These are phyloP conservation scores for Terana coerulea DNA, from an alignment of 768 basidiomycete genomes.

Conservation along the genomic window DNA sequence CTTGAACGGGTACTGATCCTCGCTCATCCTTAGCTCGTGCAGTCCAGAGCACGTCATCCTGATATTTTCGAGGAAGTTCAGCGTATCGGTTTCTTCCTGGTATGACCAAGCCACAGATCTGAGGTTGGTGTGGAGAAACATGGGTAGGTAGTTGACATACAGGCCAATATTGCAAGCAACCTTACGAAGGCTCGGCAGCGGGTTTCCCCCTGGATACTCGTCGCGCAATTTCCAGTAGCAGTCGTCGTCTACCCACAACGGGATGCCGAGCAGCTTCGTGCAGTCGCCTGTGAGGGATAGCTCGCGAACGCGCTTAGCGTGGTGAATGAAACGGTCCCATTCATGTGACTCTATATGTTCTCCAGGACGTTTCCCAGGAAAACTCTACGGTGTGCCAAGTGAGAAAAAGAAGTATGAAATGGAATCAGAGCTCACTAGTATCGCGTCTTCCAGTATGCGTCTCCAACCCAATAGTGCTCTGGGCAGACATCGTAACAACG, in stretches of 20 bases:
- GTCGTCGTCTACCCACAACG: neutral
- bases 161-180: neutral
- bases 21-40: neutral
- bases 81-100: neutral
- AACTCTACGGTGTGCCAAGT: neutral
- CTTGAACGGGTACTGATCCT: neutral
- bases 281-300: too few species aligned
- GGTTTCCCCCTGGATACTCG: neutral
- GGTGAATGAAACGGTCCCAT: neutral
- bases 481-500: neutral
- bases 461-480: neutral
- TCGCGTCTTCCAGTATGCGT: neutral
- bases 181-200: neutral
- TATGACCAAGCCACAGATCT: too few species aligned
- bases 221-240: neutral
- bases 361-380: too few species aligned
- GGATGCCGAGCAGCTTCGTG: neutral
- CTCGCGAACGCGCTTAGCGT: neutral
- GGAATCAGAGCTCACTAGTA: neutral
- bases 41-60: neutral
- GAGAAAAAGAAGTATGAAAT: neutral
- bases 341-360: neutral
- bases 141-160: neutral
- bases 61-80: neutral
- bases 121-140: neutral